Evolutionary conservation across 768 basidiomycete species (phyloP), one percentile per base, ranked within the genome.

Genomic region (Obba rivulosa): DNA sequence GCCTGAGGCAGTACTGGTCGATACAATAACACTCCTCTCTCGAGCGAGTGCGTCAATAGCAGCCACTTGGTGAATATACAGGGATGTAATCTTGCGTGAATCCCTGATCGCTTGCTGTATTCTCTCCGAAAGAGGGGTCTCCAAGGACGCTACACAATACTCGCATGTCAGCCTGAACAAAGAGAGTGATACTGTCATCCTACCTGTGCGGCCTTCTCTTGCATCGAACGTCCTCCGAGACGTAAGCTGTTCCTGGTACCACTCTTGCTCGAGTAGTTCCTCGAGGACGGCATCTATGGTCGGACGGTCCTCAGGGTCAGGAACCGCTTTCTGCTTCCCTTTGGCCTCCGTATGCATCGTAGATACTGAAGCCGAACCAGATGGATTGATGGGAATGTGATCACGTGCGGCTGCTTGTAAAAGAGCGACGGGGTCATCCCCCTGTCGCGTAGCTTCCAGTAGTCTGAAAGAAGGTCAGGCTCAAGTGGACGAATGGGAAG

Each of bases 1-100:
- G 3, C 90, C 90, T 3, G 89, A 92, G 7, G 92, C 91, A 8
- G 92, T 95, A 53, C 84, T 85, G 0, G 92, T 94, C 4, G 90
- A 92, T 23, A 93, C 87, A 31, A 94, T 87, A 21, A 92, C 89
- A 63, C 91, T 73, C 46, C 76, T 76, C 7, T 78, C 77, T 43
- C 62, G 57, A 13, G 69, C 65, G 9, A 92, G 69, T 0, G 80
- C 75, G 53, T 79, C 75, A 52, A 94, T 83, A 2, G 92, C 87
- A 21, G 71, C 69, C 10, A 79, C 79, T 66, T 94, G 92, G 48
- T 83, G 81, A 46, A 63, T 60, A 54, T 92, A 95, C 16, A 93
- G 61, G 1, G 74, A 67, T 3, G 63, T 64, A 35, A 93, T 89
- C 31, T 77, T 78, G 50, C 84, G 73, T 0, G 83, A 74, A 17